Base-by-base conservation (phyloP, 1,139 yeast genomes). In the Sugiyamaella grinbergsii region DNA sequence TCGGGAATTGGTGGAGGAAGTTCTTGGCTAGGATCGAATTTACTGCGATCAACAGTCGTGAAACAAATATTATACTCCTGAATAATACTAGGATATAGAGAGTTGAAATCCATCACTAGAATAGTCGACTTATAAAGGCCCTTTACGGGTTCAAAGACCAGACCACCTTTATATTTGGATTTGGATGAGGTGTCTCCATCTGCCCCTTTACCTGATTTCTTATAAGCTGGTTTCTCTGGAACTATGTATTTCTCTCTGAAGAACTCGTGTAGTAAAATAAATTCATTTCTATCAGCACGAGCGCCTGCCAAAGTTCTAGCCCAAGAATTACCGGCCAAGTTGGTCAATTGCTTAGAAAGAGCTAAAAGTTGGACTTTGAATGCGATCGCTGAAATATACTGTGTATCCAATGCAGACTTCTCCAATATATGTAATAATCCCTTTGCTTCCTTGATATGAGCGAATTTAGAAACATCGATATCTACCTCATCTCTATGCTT, bases 271-370 rank as follows among this genome's bases (percentile, higher is more conserved):
- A 93, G 73, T 67, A 94, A 75, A 77, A 94, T 88, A 66, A 74
- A 93, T 69, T 94, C 98, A 69, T 93, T 93, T 72, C 98, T 81
- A 62, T 96, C 98, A 11, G 96, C 95, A 63, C 99, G 80, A 0
- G 98, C 88, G 70, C 99, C 99, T 51, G 90, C 83, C 50, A 94
- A 74, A 0, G 98, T 93, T 59, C 88, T 90, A 2, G 95, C 81
- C 99, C 99, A 94, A 0, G 97, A 93, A 67, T 93, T 94, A 61
- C 99, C 99, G 0, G 98, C 98, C 58, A 94, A 74, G 59, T 85
- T 86, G 3, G 99, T 93, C 63, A 94, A 76, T 65, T 91, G 97
- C 62, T 89, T 88, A 0, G 98, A 86, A 54, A 94, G 75, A 0
- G 97, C 88, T 52, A 94, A 73, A 54, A 93, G 85, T 68, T 94